Base-by-base conservation (phyloP, 2,329 filamentous ascomycete species). In the Colletotrichum sp. region DNA sequence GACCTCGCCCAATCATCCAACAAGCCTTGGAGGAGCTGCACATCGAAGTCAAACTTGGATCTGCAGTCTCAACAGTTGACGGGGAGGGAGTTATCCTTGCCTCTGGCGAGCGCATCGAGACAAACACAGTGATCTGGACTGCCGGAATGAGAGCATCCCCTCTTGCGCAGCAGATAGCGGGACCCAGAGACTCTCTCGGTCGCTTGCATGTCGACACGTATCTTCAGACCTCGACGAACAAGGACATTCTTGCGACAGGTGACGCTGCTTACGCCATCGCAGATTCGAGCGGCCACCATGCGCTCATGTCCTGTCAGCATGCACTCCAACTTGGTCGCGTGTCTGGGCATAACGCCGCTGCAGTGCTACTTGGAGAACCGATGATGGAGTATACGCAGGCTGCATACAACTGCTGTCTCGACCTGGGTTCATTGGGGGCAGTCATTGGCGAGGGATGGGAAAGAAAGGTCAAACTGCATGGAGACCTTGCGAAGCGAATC, bases 251-350 rank as follows among this genome's bases (percentile, higher is more conserved):
- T 34, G 84, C 79, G 0, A 81, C 84, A 0, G 85, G 85, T 3
- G 84, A 86, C 52, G 77, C 83, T 0, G 84, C 84, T 1, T 77
- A 77, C 48, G 82, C 78, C 0, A 25, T 62, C 0, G 76, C 81
- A 4, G 82, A 83, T 43, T 66, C 66, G 1, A 55, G 81, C 1
- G 82, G 81, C 4, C 78, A 85, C 43, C 43, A 79, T 22, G 78
- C 82, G 3, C 61, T 85, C 22, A 86, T 85, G 82, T 85, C 82
- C 2, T 86, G 85, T 71, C 85, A 86, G 76, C 85, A 86, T 66
- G 85, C 85, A 3, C 65, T 82, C 18, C 55, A 77, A 2, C 79
- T 86, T 2, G 85, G 85, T 5, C 83, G 84, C 1, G 71, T 82
- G 4, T 79, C 83, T 0, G 83, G 84, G 1, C 70, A 85, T 56